These are phyloP conservation scores for Pichia sp. DNA, from an alignment of 1,139 yeast genomes.

Conservation along the genomic window DNA sequence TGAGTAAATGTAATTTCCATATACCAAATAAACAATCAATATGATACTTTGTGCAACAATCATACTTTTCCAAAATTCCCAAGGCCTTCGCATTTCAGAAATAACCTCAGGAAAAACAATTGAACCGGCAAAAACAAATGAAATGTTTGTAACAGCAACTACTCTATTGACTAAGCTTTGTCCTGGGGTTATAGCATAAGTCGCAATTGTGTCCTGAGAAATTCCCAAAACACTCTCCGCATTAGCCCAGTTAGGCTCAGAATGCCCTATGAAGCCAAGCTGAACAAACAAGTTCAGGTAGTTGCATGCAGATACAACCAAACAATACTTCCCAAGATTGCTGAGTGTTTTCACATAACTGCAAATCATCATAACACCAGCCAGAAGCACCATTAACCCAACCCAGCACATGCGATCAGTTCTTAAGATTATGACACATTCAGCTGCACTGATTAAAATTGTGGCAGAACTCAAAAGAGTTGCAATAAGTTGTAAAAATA, in stretches of 20 bases:
- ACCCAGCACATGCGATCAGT: conserved; percentile 38
- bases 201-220: conserved; percentile 26
- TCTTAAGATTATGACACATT: conserved; percentile 39
- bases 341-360: conserved; percentile 39
- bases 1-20: conserved; percentile 40
- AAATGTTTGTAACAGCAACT: conserved; percentile 40
- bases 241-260: conserved; percentile 36
- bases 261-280: conserved; percentile 36
- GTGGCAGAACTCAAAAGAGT: conserved; percentile 41
- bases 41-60: conserved; percentile 38
- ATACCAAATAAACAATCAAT: conserved; percentile 36
- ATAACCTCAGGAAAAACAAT: conserved; percentile 43
- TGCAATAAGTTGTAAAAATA: conserved; percentile 38
- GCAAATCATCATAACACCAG: conserved; percentile 37
- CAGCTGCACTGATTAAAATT: conserved; percentile 38
- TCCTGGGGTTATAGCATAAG: conserved; percentile 17
- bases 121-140: conserved; percentile 47
- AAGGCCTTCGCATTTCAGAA: conserved; percentile 46
- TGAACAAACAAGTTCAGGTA: conserved; percentile 41
- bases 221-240: conserved; percentile 30
- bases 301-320: conserved; percentile 39
- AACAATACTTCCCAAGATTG: conserved; percentile 34
- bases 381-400: conserved; percentile 38
- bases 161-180: conserved; percentile 32
- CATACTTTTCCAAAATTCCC: conserved; percentile 46